Base-by-base conservation (phyloP, 148 eudicot genomes). In the Tetragonia tetragonoides region DNA sequence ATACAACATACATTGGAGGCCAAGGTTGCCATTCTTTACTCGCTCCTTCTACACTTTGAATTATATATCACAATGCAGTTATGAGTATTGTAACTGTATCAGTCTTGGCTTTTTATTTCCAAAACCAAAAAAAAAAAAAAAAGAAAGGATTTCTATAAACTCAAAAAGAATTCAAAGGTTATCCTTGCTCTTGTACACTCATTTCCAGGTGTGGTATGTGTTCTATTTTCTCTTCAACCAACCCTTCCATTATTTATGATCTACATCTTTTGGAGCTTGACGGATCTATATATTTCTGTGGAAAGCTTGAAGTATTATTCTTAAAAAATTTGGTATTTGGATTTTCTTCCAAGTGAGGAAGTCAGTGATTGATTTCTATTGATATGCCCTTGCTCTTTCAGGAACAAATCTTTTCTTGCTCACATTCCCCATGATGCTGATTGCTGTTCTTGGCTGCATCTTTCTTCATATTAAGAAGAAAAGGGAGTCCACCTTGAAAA, bases 321-420 rank as follows among this genome's bases (percentile, higher is more conserved):
- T 37, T 20, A 6, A 40, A 67, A 49, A 49, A 2, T 49, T 49
- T 10, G 53, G 10, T 49, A 49, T 2, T 49, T 49, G 12, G 7
- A 8, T 49, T 2, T 49, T 6, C 10, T 14, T 49, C 1, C 12
- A 8, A 10, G 2, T 49, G 53, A 49, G 53, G 53, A 49, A 49
- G 11, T 49, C 53, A 49, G 12, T 8, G 10, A 49, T 49, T 49
- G 53, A 49, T 49, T 7, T 49, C 53, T 49, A 49, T 49, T 49
- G 53, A 49, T 8, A 49, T 49, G 53, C 12, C 14, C 53, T 49
- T 49, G 53, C 53, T 2, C 53, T 74, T 82, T 73, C 88, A 89
- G 92, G 92, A 75, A 84, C 81, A 40, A 85, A 87, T 81, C 87
- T 89, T 68, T 81, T 87, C 75, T 78, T 89, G 54, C 85, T 89